Evolutionary conservation across 2,329 filamentous ascomycete species (phyloP), one percentile per base, ranked within the genome.

Genomic region (Phaeosphaeriaceae sp.): DNA sequence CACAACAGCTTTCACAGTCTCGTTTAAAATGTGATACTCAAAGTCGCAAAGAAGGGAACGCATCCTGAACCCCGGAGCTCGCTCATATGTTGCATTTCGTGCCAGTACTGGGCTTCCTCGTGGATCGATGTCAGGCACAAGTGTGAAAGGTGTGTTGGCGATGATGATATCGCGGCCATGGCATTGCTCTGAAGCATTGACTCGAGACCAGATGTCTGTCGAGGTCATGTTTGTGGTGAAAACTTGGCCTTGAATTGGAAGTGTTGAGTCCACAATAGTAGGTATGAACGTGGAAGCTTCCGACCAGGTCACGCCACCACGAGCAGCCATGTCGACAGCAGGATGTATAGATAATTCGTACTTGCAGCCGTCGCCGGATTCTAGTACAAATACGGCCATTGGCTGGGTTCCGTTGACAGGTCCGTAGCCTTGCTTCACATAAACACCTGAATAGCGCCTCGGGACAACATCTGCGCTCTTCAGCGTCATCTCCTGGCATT

Each of bases 91-190:
- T n/a, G 36, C 24, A 36, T 60, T 61, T 2, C 36, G 25, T 2
- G 50, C n/a, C 7, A 50, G 11, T 31, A 21, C 54, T 17, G 22
- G 50, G 7, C 31, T 53, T 20, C 21, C 33, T 15, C 33, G 25
- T 20, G 17, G 36, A 49, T 1, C 11, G 19, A 46, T 17, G 7
- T 58, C 48, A 13, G 59, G 4, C 7, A 54, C 42, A 3, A 42
- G 21, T n/a, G 66, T 64, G 60, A 62, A 69, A 6, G 66, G 59
- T 20, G 62, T 67, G 49, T 36, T 64, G 13, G 56, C n/a, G 7
- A 66, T 31, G n/a, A 67, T 65, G 6, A 65, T 65, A 20, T 69
- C 61, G 1, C 54, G 58, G 13, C 50, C 53, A 22, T 21, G 17
- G 27, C 65, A 67, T 53, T 67, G 50, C 3, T 50, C 19, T 6